Conservation (phyloP, 176 grass and related monocot species). For the Musa troglodytarum region DNA sequence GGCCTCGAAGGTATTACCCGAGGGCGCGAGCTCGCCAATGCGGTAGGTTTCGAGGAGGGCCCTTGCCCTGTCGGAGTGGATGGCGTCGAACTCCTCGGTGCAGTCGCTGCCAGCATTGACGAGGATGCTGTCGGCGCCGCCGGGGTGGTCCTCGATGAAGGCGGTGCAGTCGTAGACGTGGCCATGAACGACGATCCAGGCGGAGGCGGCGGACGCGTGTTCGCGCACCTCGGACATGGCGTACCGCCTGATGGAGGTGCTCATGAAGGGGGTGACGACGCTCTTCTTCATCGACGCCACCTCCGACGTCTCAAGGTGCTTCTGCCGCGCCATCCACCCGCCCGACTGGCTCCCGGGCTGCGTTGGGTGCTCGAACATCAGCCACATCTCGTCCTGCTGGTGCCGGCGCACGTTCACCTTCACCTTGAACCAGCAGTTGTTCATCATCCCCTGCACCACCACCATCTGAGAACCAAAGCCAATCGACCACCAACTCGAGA, state of each 20-base stretch:
- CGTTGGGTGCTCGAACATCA: constrained; percentile 64
- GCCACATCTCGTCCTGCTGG: constrained; percentile 46
- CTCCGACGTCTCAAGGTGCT: constrained; percentile 30
- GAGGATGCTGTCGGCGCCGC: constrained; percentile 77
- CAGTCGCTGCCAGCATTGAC: constrained; percentile 82
- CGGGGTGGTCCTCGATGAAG: constrained; percentile 77
- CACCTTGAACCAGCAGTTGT: constrained; percentile 87
- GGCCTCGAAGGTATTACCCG: constrained; percentile 3
- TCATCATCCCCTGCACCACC: constrained; percentile 81
- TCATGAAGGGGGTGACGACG: constrained; percentile 53
- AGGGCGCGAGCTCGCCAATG: constrained; percentile 46
- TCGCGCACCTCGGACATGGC: constrained; percentile 51
- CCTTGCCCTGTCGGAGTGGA: constrained; percentile 68
- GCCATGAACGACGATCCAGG: constrained; percentile 70
- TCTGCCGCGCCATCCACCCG: constrained; percentile 67
- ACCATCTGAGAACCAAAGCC: background rate
- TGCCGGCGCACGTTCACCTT: constrained; percentile 50
- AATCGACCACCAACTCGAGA: too few species aligned
- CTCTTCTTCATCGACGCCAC: constrained; percentile 46
- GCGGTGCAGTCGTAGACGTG: constrained; percentile 66
- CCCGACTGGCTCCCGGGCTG: constrained; percentile 61
- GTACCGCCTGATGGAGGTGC: constrained; percentile 17
- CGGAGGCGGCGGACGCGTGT: constrained; percentile 47
- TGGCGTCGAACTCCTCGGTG: constrained; percentile 83
- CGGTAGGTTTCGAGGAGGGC: constrained; percentile 46